A percentile compares a stretch with the other conserved stretches of the same genome.
These are phyloP conservation scores for Pestalotiopsis sp. DNA, from an alignment of 2,329 filamentous ascomycete species.

Conservation along the genomic window DNA sequence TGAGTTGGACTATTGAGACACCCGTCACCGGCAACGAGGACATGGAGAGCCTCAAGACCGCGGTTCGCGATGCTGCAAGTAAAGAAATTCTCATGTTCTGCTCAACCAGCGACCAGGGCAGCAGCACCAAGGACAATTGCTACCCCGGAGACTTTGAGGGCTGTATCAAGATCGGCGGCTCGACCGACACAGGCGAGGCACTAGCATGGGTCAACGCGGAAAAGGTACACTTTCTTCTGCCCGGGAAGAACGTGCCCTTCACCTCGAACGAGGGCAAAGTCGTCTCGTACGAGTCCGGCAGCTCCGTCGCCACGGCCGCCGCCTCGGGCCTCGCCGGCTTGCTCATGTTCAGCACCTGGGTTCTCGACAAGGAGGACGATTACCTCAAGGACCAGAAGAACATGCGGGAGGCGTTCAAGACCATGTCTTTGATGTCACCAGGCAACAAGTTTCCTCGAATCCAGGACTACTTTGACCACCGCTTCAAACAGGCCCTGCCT, in stretches of 20 bases:
- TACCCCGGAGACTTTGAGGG: not conserved
- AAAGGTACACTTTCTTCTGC: conserved; percentile 3
- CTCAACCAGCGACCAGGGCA: conserved; percentile 34
- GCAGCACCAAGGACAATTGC: not conserved
- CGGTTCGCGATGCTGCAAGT: not conserved
- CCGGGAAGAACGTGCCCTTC: conserved; percentile 4
- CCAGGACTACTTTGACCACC: too few species aligned
- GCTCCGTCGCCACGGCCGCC: conserved; percentile 15
- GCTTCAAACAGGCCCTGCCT: too few species aligned
- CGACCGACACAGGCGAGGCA: not conserved
- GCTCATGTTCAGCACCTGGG: conserved; percentile 7
- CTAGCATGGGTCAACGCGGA: conserved; percentile 8
- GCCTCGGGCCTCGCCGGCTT: conserved; percentile 14
- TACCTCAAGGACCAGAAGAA: too few species aligned
- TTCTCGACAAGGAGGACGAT: not conserved
- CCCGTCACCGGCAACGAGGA: conserved; percentile 20
- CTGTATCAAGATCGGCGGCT: conserved; percentile 12
- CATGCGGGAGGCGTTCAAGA: too few species aligned
- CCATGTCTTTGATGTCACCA: too few species aligned
- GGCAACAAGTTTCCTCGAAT: too few species aligned
- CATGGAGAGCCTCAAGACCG: conserved; percentile 18
- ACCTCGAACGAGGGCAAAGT: not conserved
- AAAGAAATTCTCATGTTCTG: conserved; percentile 42
- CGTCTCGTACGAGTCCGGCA: conserved; percentile 8
- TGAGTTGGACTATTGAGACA: conserved; percentile 32